Base-by-base conservation (phyloP, 2,329 filamentous ascomycete species). In the Daldinia eschscholtzii region DNA sequence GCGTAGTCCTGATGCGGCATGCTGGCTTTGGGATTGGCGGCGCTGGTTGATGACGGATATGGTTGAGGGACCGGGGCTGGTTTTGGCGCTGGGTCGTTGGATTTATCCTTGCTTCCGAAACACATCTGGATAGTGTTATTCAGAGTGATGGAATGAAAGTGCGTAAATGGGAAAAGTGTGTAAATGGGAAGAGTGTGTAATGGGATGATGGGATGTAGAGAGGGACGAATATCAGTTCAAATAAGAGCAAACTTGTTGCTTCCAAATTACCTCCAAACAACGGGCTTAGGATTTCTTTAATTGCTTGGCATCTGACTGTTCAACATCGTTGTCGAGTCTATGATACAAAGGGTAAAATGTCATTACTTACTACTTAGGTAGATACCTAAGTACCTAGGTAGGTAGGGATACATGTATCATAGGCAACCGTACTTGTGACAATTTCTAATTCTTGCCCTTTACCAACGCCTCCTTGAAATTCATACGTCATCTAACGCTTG, bases 21-120 rank as follows among this genome's bases (percentile, higher is more conserved):
- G 61, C 64, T 73, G 35, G 48, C 63, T 70, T 69, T 75, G 10
- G 70, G 68, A 13, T 66, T 55, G 30, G 68, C 52, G n/a, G 61
- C 48, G 52, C 64, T 72, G 57, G 28, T 71, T 44, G 75, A 73
- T 3, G 71, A 73, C 3, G 72, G 65, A 2, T 71, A 73, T 3
- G 72, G 64, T 20, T 72, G 75, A 33, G 20, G 65, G 7, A 75
- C 48, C 28, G 74, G 74, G 15, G 71, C 75, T 4, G 82, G 84
- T 33, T 82, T 78, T 2, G 84, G 80, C 6, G 82, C 78, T 20
- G 79, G 80, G 33, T 81, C 81, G 65, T 81, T 64, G 39, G 75
- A 73, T 56, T 81, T 80, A 64, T 83, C 79, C 57, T 82, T 84
- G 70, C 78, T 78, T 50, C 84, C 83, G 72, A 87, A 86, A 76